Conservation (phyloP, 2,329 filamentous ascomycete genomes). For the Fusarium redolens region DNA sequence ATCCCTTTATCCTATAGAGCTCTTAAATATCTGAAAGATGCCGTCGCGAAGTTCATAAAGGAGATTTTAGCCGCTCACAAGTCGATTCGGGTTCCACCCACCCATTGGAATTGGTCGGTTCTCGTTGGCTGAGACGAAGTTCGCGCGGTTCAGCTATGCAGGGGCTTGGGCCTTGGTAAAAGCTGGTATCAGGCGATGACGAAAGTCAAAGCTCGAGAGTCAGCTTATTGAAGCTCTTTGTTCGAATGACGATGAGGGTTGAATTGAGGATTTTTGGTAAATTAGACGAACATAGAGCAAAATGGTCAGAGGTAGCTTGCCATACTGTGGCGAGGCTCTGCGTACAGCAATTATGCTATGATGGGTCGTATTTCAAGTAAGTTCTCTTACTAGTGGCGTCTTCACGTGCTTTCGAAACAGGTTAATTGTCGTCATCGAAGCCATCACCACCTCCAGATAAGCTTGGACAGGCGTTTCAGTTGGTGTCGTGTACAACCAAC, state of each 20-base stretch:
- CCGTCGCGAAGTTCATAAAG: too few species aligned
- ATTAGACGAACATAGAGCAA: not conserved
- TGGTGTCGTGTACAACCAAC: constrained; percentile 15
- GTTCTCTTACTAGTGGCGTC: not conserved
- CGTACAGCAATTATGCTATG: too few species aligned
- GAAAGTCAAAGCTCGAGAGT: constrained; percentile 19
- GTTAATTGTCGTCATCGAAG: constrained; percentile 42
- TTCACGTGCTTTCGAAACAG: constrained; percentile 18
- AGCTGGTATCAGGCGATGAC: constrained; percentile 30
- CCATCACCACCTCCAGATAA: constrained; percentile 26
- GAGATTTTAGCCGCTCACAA: not conserved
- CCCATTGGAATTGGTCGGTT: not conserved
- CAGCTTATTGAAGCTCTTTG: constrained; percentile 10
- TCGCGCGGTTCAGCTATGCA: constrained; percentile 29
- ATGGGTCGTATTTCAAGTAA: too few species aligned
- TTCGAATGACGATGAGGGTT: not conserved
- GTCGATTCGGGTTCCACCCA: not conserved
- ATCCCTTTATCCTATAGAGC: accelerated
- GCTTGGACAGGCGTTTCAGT: constrained; percentile 7
- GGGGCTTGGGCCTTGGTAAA: constrained; percentile 18
- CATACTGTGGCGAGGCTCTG: not conserved
- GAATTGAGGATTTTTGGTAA: not conserved
- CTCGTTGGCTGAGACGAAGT: constrained; percentile 16
- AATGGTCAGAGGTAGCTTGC: not conserved
- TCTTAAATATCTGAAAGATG: too few species aligned